Base-by-base conservation (phyloP, 805 yeast genomes). In the Myxozyma nipponensis region DNA sequence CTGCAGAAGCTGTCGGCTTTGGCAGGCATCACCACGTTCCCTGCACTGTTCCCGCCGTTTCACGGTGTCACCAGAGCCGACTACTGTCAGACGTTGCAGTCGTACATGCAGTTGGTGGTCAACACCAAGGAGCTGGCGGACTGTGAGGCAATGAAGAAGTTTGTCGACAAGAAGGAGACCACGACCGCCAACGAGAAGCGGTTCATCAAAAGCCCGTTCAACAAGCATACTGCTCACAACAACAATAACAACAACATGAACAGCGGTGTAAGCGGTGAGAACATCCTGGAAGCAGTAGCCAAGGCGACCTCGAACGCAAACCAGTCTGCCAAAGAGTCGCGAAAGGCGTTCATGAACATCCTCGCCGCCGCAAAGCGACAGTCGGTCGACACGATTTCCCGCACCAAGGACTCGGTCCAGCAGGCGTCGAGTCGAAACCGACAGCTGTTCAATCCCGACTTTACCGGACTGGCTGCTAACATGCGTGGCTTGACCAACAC, bases 131-230 rank as follows among this genome's bases (percentile, higher is more conserved):
- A 58, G 24, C 35, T 59, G 4, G 59, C 60, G 2, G 54, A 47
- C 25, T 52, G 60, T 34, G 62, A 59, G 37, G 62, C 62, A 1
- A 48, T 59, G 45, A 52, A 54, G 39, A 58, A 59, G 26, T 59
- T 59, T 51, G 51, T 55, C 24, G 56, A 56, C 39, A 58, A 58
- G 43, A 54, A 53, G 30, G 61, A 57, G 26, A 46, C 46, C 15
- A 39, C 56, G 22, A 45, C 50, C 13, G 41, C 49, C 4, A 42
- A 39, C 15, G 58, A 54, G 21, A 45, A 43, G 32, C 39, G 58
- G 23, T 54, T 50, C 56, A 48, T 39, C 25, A 54, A 51, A 25
- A 47, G 39, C 25, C 58, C 51, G 39, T 36, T 28, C 13, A 28
- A 28, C 13, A 28, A 28, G 13, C 13, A 7, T 13, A 13, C 13